These are phyloP conservation scores for Euclidium syriacum DNA, from an alignment of 345 rosid species.

Conservation along the genomic window DNA sequence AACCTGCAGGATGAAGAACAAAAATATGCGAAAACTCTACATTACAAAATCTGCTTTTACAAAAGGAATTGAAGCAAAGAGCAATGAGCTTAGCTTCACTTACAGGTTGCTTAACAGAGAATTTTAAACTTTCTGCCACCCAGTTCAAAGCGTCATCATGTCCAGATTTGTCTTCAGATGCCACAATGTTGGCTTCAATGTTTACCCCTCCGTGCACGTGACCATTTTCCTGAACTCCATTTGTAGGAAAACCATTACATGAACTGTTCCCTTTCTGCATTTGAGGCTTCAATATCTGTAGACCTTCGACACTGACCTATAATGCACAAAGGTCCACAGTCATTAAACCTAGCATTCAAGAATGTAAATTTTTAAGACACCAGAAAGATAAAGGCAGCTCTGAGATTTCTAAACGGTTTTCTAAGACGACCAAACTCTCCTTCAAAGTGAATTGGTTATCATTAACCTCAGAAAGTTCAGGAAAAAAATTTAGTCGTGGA, in stretches of 20 bases:
- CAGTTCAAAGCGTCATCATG: constrained; percentile 53
- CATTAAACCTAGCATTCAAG: constrained; percentile 7
- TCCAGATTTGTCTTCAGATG: constrained; percentile 46
- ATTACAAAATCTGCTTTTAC: background rate
- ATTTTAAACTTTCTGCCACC: constrained; percentile 78
- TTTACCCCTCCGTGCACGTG: constrained; percentile 58
- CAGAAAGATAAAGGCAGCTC: constrained; percentile 3
- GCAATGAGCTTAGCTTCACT: constrained; percentile 22
- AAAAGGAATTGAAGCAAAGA: constrained; percentile 9
- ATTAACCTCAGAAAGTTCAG: constrained; percentile 7
- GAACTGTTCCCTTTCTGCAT: constrained; percentile 32
- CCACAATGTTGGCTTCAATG: constrained; percentile 64
- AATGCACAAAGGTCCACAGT: constrained; percentile 14
- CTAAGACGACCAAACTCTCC: background rate
- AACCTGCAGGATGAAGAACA: constrained; percentile 42
- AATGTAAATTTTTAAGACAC: background rate
- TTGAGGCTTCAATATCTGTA: constrained; percentile 80
- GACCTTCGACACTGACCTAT: constrained; percentile 79
- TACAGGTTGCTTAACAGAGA: constrained; percentile 92
- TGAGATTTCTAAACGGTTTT: background rate
- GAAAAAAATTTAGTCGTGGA: background rate
- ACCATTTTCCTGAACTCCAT: constrained; percentile 53
- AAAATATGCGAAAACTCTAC: background rate
- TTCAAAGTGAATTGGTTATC: constrained; percentile 1
- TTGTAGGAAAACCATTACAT: constrained; percentile 31